phyloP scores from a whole-genome alignment of 1,139 yeast genomes.

The Geotrichum reessii region DNA sequence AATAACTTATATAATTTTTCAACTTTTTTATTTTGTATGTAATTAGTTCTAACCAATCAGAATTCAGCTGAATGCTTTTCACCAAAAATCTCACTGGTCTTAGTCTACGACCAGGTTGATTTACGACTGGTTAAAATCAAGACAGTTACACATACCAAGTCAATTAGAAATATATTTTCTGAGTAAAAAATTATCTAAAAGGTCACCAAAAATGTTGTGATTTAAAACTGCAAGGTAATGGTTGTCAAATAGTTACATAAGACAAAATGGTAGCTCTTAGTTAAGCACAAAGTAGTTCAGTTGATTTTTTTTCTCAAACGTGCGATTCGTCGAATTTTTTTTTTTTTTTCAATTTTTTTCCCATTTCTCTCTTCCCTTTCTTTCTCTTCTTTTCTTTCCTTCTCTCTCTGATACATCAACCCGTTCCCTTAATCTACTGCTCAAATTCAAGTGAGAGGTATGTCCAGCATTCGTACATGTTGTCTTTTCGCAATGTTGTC shows the following conservation, averaged over 20 bases:
- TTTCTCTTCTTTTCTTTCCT: conserved; percentile 5
- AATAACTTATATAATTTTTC: too few species aligned
- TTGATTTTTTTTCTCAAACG: conserved; percentile 14
- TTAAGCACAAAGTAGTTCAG: neutral
- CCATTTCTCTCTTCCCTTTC: conserved; percentile 1
- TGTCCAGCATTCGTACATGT: neutral
- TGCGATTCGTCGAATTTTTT: conserved; percentile 17
- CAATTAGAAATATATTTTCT: neutral
- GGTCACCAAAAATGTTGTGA: neutral
- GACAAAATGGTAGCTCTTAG: neutral
- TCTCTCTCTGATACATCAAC: conserved; percentile 3
- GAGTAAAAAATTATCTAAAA: neutral
- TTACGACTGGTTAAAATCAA: neutral
- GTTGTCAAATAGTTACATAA: neutral
- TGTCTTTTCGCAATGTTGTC: neutral
- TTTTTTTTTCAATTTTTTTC: conserved; percentile 2
- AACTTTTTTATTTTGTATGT: neutral
- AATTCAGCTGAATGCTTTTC: neutral
- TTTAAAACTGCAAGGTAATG: neutral
- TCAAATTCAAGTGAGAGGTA: neutral
- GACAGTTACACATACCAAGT: neutral
- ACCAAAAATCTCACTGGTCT: neutral
- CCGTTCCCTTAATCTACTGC: conserved; percentile 2
- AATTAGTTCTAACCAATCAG: neutral
- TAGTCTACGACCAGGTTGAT: neutral